phyloP scores from a whole-genome alignment of 305 asterid genomes.

The Fraxinus sp. region DNA sequence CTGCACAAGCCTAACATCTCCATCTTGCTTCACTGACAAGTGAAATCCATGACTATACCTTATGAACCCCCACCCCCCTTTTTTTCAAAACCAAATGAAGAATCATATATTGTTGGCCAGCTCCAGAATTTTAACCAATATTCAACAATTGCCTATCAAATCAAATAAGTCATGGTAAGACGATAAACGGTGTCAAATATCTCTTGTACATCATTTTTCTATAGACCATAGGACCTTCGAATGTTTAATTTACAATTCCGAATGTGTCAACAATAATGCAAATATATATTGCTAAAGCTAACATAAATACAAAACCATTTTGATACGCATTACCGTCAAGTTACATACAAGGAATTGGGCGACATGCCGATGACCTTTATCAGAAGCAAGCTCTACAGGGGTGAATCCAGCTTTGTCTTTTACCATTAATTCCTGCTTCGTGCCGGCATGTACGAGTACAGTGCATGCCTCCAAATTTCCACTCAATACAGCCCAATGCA shows the following conservation, averaged over 20 bases:
- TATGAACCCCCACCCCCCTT: neutral
- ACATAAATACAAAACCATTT: slow-evolving; percentile 15
- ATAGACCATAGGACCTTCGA: slow-evolving; percentile 10
- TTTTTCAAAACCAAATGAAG: neutral
- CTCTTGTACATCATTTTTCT: neutral
- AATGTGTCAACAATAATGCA: neutral
- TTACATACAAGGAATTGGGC: slow-evolving; percentile 88
- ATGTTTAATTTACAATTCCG: slow-evolving; percentile 7
- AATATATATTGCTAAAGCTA: slow-evolving; percentile 5
- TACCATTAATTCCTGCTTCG: slow-evolving; percentile 65
- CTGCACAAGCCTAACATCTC: neutral
- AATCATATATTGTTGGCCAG: neutral
- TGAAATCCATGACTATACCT: neutral
- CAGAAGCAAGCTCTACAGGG: slow-evolving; percentile 88
- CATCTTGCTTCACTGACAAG: neutral
- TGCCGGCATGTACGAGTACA: slow-evolving; percentile 87
- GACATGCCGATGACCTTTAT: slow-evolving; percentile 87
- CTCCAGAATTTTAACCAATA: neutral
- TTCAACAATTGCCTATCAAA: neutral
- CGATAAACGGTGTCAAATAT: neutral
- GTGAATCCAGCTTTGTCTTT: slow-evolving; percentile 83
- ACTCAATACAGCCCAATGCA: slow-evolving; percentile 96
- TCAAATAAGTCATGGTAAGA: neutral
- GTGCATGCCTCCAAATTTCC: slow-evolving; percentile 89
- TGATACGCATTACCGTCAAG: slow-evolving; percentile 31